Percentiles rank a stretch among this genome's conserved stretches.
phyloP scores from a whole-genome alignment of 768 basidiomycete species.

The Chiua virens region DNA sequence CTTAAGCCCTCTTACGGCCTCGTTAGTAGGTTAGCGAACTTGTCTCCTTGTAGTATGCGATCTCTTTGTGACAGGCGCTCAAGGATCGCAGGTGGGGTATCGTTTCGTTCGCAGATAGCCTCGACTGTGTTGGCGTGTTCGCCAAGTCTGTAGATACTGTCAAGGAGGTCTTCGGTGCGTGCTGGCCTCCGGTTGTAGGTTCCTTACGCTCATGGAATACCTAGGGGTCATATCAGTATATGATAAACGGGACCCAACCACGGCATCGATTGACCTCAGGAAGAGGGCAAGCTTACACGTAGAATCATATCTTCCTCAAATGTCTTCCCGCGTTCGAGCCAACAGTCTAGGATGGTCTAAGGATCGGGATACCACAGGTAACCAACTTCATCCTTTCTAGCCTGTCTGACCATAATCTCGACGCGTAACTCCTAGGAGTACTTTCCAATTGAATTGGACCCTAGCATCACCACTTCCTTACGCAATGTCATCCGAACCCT shows the following conservation, averaged over 20 bases:
- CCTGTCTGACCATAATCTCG: not conserved
- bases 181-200: not conserved
- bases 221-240: conserved; percentile 41
- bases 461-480: conserved; percentile 43
- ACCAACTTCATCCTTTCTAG: conserved; percentile 2
- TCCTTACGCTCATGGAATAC: not conserved
- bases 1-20: conserved; percentile 95
- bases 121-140: conserved; percentile 92
- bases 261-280: conserved; percentile 45
- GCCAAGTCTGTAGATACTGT: conserved; percentile 52
- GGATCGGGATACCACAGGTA: conserved; percentile 78
- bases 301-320: conserved; percentile 1
- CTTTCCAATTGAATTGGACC: conserved; percentile 68
- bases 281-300: conserved; percentile 33
- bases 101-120: conserved; percentile 89
- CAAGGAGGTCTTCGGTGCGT: conserved; percentile 59
- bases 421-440: conserved; percentile 53
- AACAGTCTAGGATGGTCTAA: conserved; percentile 48
- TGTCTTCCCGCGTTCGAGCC: not conserved
- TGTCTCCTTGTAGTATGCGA: not conserved
- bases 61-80: conserved; percentile 1
- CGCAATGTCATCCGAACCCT: conserved; percentile 46
- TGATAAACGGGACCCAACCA: conserved; percentile 76
- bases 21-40: conserved; percentile 66
- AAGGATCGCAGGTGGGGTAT: conserved; percentile 73